phyloP scores from a whole-genome alignment of 2,329 filamentous ascomycete genomes.

The Ophiostoma ips region DNA sequence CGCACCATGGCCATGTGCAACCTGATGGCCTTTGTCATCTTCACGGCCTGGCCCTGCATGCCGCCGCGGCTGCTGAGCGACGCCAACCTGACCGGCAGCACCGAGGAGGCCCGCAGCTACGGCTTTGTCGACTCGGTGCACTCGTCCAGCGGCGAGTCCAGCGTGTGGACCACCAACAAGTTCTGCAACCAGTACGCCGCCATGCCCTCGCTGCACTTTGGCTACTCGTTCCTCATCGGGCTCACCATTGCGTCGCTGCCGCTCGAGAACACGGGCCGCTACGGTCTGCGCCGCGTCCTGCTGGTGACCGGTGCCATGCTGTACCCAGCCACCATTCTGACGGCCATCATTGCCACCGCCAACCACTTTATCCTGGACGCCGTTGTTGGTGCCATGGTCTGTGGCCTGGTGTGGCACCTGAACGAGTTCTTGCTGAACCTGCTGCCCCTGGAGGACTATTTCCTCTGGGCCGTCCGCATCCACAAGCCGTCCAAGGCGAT shows the following conservation, averaged over 20 bases:
- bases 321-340: slow-evolving; percentile 51
- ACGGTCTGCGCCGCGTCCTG: slow-evolving; percentile 34
- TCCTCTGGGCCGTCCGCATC: slow-evolving; percentile 32
- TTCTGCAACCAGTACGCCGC: slow-evolving; percentile 62
- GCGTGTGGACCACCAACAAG: slow-evolving; percentile 57
- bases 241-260: slow-evolving; percentile 55
- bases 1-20: slow-evolving; percentile 39
- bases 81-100: slow-evolving; percentile 39
- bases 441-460: slow-evolving; percentile 49
- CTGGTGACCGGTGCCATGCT: slow-evolving; percentile 37
- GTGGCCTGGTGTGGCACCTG: slow-evolving; percentile 46
- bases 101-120: slow-evolving; percentile 43
- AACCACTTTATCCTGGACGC: slow-evolving; percentile 64
- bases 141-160: slow-evolving; percentile 40
- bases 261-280: slow-evolving; percentile 27
- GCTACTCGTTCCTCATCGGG: slow-evolving; percentile 60
- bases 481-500: slow-evolving; percentile 7
- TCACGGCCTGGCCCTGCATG: slow-evolving; percentile 51
- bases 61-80: slow-evolving; percentile 25
- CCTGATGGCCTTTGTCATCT: slow-evolving; percentile 44
- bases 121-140: slow-evolving; percentile 50
- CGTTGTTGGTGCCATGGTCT: slow-evolving; percentile 52
- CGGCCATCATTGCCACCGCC: slow-evolving; percentile 56
- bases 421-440: slow-evolving; percentile 46
- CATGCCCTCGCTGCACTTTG: slow-evolving; percentile 65